A percentile compares a stretch with the other conserved stretches of the same genome.
phyloP scores from a whole-genome alignment of 2,329 filamentous ascomycete genomes.

The Botryosphaeria dothidea region DNA sequence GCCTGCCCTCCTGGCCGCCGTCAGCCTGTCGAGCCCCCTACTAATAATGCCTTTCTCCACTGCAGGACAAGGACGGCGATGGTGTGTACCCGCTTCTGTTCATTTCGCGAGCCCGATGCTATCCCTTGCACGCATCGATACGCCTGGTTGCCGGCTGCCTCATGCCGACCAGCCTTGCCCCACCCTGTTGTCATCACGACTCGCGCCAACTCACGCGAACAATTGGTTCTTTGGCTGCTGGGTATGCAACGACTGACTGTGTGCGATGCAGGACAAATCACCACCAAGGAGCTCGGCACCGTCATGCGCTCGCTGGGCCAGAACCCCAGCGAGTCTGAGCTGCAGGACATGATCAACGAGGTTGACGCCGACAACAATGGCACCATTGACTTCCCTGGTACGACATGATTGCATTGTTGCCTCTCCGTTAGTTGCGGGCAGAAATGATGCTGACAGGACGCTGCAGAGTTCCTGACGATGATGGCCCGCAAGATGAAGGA shows the following conservation, averaged over 20 bases:
- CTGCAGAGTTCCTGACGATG: conserved; percentile 64
- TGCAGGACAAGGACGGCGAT: conserved; percentile 60
- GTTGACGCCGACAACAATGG: conserved; percentile 66
- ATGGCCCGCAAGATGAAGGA: conserved; percentile 65
- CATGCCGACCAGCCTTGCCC: conserved; percentile 14
- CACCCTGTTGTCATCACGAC: not conserved
- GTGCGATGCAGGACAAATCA: conserved; percentile 58
- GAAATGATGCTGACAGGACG: not conserved
- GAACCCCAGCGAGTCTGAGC: conserved; percentile 62
- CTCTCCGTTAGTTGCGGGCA: not conserved
- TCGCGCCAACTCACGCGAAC: conserved; percentile 12
- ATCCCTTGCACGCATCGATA: not conserved
- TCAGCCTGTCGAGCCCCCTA: conserved; percentile 21
- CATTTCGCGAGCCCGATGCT: not conserved
- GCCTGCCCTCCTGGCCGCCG: conserved; percentile 18
- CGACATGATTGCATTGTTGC: not conserved
- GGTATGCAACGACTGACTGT: conserved; percentile 5
- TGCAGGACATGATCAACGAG: conserved; percentile 68
- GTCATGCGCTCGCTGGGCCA: conserved; percentile 66
- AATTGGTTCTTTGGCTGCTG: conserved; percentile 5
- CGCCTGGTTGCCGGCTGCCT: not conserved
- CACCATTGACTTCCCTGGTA: conserved; percentile 65
- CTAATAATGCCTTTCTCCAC: conserved; percentile 27
- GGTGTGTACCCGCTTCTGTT: conserved; percentile 40
- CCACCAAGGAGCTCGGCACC: conserved; percentile 62